Evolutionary conservation across 805 yeast genomes (phyloP), one percentile per base, ranked within the genome.

Genomic region (Blastobotrys attinorum): DNA sequence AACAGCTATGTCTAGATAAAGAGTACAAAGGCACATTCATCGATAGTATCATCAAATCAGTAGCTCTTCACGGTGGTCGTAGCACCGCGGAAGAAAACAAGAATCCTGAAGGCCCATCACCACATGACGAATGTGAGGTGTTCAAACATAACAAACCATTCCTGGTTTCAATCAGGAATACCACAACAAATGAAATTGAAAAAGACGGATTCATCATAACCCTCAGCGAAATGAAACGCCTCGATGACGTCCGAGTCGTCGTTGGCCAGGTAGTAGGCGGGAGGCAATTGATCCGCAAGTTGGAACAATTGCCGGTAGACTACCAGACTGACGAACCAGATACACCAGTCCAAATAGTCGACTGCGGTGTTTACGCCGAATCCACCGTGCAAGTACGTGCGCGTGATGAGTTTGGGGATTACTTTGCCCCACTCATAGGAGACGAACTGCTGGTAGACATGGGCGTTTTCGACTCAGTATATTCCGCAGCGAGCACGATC

Each of bases 131-230:
- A 25, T 25, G 10, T 7, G 7, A 7, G 29, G 89, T 10, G 95
- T 60, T 77, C 51, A 75, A 72, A 49, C 97, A 90, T 61, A 87
- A 81, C 51, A 73, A 73, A 57, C 97, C 97, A 44, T 89, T 83
- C 63, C 70, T 90, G 53, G 74, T 90, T 54, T 85, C 96, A 3
- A 90, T 90, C 97, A 97, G 97, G 45, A 90, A 90, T 60, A 85
- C 97, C 3, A 97, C 97, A n/a, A 88, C 95, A 46, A 78, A 81
- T 62, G n/a, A n/a, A n/a, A 90, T 97, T 39, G 90, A 90, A 59
- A 97, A 97, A 0, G 87, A 96, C 2, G 97, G 92, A 65, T 92
- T 87, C 56, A 92, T 90, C 63, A 79, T 90, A 56, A 90, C 98
- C 22, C 86, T 96, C 2, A 92, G 78, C 2, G 80, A 86, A 34